Conservation (phyloP, 2,329 filamentous ascomycete species). For the Aspergillus transmontanensis region DNA sequence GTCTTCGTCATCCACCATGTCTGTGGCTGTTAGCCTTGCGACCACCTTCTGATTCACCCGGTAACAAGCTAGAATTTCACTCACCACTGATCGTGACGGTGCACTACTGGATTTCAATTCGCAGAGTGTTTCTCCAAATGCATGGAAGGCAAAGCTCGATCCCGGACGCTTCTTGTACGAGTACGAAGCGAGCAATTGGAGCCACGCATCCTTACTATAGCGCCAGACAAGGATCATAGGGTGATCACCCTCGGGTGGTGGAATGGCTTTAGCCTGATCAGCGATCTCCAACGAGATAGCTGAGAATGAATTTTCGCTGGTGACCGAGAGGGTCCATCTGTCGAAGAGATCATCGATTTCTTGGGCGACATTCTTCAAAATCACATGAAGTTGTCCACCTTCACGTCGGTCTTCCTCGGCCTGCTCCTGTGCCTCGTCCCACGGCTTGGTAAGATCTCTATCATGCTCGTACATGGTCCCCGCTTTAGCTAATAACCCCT, state of each 20-base stretch:
- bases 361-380: slow-evolving; percentile 21
- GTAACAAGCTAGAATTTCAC: slow-evolving; percentile 33
- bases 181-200: slow-evolving; percentile 42
- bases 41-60: slow-evolving; percentile 36
- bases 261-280: slow-evolving; percentile 32
- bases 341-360: slow-evolving; percentile 22
- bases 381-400: slow-evolving; percentile 18
- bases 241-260: slow-evolving; percentile 35
- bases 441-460: slow-evolving; percentile 37
- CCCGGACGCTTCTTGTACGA: slow-evolving; percentile 30
- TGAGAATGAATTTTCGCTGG: slow-evolving; percentile 21
- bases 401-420: slow-evolving; percentile 21
- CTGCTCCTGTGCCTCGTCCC: slow-evolving; percentile 27
- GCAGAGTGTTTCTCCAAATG: slow-evolving; percentile 38
- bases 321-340: slow-evolving; percentile 24
- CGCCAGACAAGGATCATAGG: slow-evolving; percentile 38
- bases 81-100: slow-evolving; percentile 29
- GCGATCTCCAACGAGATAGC: slow-evolving; percentile 28
- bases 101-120: slow-evolving; percentile 32
- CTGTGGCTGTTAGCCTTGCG: slow-evolving; percentile 27
- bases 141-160: slow-evolving; percentile 32
- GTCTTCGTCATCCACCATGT: slow-evolving; percentile 19
- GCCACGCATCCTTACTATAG: slow-evolving; percentile 34
- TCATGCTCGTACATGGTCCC: slow-evolving; percentile 28
- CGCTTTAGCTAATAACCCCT: slow-evolving; percentile 28